Percentiles rank a stretch among this genome's conserved stretches.
Conservation (phyloP, 1,284 basidiomycete genomes). For the Cutaneotrichosporon sp. region DNA sequence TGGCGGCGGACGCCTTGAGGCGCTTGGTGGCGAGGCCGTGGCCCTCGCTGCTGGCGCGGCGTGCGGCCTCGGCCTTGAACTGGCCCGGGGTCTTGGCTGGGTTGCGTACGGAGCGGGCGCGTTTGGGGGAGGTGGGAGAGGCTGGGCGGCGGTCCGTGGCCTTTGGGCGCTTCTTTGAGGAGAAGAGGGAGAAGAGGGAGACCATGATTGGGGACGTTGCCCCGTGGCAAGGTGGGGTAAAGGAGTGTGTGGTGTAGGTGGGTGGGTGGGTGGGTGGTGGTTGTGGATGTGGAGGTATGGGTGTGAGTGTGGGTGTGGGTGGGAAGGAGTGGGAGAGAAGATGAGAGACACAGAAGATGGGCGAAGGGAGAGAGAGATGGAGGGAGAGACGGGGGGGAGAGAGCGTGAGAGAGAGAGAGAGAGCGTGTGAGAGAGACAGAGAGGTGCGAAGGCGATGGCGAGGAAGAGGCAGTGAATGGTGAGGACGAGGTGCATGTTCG, state of each 20-base stretch:
- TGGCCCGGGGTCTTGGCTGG: neutral
- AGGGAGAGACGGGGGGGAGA: neutral
- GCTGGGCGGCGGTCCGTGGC: neutral
- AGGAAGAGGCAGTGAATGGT: neutral
- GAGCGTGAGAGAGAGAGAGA: neutral
- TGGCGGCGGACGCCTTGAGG: constrained; percentile 1
- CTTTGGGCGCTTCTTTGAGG: constrained; percentile 35
- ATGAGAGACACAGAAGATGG: neutral
- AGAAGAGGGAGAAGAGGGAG: constrained; percentile 41
- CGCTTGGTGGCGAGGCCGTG: neutral
- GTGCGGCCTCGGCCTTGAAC: constrained; percentile 13
- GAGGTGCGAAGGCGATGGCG: neutral
- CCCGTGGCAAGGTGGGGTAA: neutral
- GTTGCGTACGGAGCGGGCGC: constrained; percentile 10
- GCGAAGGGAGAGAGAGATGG: no score
- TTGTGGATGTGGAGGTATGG: no score
- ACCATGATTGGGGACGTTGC: constrained; percentile 30
- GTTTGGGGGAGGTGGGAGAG: constrained; percentile 16
- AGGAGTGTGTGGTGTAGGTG: neutral
- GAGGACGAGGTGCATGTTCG: neutral
- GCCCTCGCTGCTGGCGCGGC: constrained; percentile 26
- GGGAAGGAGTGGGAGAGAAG: neutral
- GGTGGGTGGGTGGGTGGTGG: no score
- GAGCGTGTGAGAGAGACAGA: neutral
- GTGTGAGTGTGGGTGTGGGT: no score